phyloP scores from a whole-genome alignment of 2,329 filamentous ascomycete species.

The Aspergillus calidoustus region DNA sequence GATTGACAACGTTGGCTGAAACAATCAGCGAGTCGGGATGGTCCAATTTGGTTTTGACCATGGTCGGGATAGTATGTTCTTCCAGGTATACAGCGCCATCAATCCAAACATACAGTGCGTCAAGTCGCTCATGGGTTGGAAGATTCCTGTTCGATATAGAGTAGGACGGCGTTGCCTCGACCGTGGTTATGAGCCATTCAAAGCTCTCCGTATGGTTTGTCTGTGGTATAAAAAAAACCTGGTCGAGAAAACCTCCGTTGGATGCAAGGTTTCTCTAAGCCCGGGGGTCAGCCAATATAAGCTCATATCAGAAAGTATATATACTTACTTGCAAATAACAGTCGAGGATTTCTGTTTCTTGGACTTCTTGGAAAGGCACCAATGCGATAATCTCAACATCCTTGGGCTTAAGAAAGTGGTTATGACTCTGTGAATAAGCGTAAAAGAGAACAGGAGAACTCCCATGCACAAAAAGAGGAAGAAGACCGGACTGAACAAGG shows the following conservation, averaged over 20 bases:
- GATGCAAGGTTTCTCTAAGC: slow-evolving; percentile 42
- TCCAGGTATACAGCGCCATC: slow-evolving; percentile 52
- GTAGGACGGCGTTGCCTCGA: slow-evolving; percentile 39
- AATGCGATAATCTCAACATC: slow-evolving; percentile 44
- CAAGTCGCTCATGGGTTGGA: slow-evolving; percentile 20
- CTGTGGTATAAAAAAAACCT: slow-evolving; percentile 49
- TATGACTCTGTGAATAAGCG: slow-evolving; percentile 34
- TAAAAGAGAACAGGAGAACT: slow-evolving; percentile 32
- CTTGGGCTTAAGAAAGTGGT: slow-evolving; percentile 38
- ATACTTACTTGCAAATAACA: slow-evolving; percentile 46
- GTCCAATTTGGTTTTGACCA: slow-evolving; percentile 58
- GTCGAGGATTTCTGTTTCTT: slow-evolving; percentile 44
- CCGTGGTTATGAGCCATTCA: slow-evolving; percentile 40
- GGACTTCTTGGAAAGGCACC: slow-evolving; percentile 43
- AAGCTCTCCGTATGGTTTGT: slow-evolving; percentile 42
- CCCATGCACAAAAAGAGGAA: slow-evolving; percentile 27
- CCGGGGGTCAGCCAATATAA: slow-evolving; percentile 3
- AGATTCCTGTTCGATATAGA: slow-evolving; percentile 19
- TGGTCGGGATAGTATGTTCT: slow-evolving; percentile 55
- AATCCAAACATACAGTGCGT: slow-evolving; percentile 48
- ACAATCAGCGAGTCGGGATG: slow-evolving; percentile 58
- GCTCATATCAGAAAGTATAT: neutral
- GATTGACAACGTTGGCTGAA: slow-evolving; percentile 62
- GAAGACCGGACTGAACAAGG: slow-evolving; percentile 25
- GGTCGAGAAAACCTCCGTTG: slow-evolving; percentile 48